Evolutionary conservation across 805 yeast genomes (phyloP), one percentile per base, ranked within the genome.

Genomic region (Lipomyces sp.): DNA sequence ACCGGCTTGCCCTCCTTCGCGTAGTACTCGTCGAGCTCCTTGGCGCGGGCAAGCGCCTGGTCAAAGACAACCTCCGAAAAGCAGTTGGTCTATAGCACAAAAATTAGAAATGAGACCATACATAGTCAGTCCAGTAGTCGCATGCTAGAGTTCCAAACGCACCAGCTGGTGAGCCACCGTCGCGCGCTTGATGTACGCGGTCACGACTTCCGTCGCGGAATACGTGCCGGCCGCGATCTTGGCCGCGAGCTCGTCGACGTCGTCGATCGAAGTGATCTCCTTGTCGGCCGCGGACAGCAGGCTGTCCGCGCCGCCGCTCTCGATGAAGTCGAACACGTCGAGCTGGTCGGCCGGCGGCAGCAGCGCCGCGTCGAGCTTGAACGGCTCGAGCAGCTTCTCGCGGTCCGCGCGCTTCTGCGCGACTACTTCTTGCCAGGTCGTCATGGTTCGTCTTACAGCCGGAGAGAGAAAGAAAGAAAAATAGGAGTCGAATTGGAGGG

Each of bases 11-110:
- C 84, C 33, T 70, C 41, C 39, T 51, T 41, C 19, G 63, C 65
- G 49, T 58, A 78, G 61, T 75, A 74, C 22, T 71, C 76, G 61
- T 83, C 90, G 53, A 81, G 69, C 45, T 64, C 70, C 58, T 73
- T 65, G 6, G 88, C 88, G 49, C 74, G 70, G 49, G 69, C 70
- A 47, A 82, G 68, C 13, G 86, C 89, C 51, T 79, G 77, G 8
- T 78, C 80, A 33, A 79, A 69, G 62, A 84, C 81, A 13, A 65
- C 55, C 41, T 67, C 71, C 10, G 71, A 60, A 22, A 46, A 69
- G 59, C 51, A 65, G 46, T 68, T 74, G 48, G 59, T 55, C 53
- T 52, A 19, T 18, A 14, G 28, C 39, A 37, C 6, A 37, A 22
- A 10, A 37, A 37, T n/a, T n/a, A n/a, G n/a, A n/a, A n/a, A n/a